Conservation (phyloP, 192 early-diverging fungal genomes). For the Thoreauomyces humboldtii region DNA sequence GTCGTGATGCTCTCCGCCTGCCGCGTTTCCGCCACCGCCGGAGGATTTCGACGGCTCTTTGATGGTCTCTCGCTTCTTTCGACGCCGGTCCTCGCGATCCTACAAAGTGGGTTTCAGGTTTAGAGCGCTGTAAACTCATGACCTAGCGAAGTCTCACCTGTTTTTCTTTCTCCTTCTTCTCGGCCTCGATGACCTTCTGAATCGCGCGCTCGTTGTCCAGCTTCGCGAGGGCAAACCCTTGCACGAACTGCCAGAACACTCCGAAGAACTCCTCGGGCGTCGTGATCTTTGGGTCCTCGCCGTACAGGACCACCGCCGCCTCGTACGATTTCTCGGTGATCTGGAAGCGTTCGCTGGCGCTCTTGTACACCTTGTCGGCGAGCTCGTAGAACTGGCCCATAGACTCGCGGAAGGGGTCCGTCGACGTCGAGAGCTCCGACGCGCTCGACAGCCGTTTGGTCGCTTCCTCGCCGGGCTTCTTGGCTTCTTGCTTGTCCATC, state of each 20-base stretch:
- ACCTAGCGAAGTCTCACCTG: conserved; percentile 17
- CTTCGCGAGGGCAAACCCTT: conserved; percentile 35
- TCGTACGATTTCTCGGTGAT: conserved; percentile 42
- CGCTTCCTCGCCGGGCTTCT: not conserved
- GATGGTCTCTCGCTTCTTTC: conserved; percentile 36
- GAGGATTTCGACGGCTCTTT: not conserved
- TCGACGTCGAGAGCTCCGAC: conserved; percentile 12
- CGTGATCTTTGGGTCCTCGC: conserved; percentile 49
- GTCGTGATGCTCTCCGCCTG: conserved; percentile 15
- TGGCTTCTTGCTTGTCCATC: conserved; percentile 27
- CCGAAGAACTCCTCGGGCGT: conserved; percentile 58
- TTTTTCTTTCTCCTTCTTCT: conserved; percentile 45
- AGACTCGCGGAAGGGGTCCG: conserved; percentile 19
- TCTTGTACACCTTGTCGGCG: conserved; percentile 31
- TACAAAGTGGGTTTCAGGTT: too few species aligned
- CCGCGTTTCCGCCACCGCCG: too few species aligned
- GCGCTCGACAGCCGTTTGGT: conserved; percentile 8
- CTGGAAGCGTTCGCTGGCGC: conserved; percentile 34
- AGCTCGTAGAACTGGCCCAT: conserved; percentile 36
- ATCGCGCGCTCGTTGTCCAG: conserved; percentile 43
- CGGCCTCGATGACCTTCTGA: conserved; percentile 36
- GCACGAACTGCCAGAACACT: conserved; percentile 41
- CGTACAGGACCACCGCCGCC: conserved; percentile 34
- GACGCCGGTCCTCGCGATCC: conserved; percentile 45
- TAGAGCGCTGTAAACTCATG: not conserved